A percentile compares a stretch with the other conserved stretches of the same genome.
Conservation (phyloP, 1,284 basidiomycete species). For the Melampsora larici-populina region DNA sequence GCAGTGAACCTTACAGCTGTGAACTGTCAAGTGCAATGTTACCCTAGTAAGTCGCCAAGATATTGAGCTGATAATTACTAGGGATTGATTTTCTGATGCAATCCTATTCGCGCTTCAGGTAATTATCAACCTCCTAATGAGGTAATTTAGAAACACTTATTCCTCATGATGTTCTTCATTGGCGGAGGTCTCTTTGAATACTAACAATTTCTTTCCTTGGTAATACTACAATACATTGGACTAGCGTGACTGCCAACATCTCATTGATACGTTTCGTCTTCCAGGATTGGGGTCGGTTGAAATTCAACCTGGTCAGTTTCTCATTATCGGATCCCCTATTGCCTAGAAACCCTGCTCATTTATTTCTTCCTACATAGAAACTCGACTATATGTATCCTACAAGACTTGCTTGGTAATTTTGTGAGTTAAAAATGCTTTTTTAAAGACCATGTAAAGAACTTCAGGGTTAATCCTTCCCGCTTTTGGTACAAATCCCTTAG, state of each 20-base stretch:
- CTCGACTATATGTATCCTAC: neutral
- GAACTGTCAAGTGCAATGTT: slow-evolving; percentile 8
- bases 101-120: neutral
- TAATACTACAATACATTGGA: neutral
- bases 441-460: no score
- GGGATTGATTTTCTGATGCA: neutral
- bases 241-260: neutral
- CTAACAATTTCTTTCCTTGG: no score
- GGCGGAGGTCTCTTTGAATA: no score
- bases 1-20: neutral
- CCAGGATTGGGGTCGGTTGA: neutral
- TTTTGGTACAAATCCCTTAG: no score
- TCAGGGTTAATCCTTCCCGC: no score
- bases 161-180: no score
- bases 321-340: neutral
- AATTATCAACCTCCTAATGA: neutral
- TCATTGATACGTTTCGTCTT: neutral
- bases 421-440: neutral
- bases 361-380: neutral
- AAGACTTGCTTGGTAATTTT: neutral
- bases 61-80: no score
- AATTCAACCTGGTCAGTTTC: neutral
- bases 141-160: neutral
- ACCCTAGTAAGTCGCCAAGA: neutral
- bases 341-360: no score